Base-by-base conservation (phyloP, 192 early-diverging fungal genomes). In the Linnemannia schmuckeri region DNA sequence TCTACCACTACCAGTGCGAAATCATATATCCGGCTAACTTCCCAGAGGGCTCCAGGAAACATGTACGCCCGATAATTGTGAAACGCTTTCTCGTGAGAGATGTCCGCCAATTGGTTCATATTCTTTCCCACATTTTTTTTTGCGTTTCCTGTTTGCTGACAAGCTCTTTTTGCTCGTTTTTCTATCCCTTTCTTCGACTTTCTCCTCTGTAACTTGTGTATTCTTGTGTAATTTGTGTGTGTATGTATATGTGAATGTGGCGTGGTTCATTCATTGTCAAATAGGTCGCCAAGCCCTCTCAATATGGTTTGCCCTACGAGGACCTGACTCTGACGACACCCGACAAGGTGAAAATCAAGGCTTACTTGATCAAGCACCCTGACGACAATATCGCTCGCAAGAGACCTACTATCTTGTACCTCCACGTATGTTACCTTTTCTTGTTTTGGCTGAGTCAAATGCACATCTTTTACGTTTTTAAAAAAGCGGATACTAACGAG, bases 361-460 rank as follows among this genome's bases (percentile, higher is more conserved):
- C 93, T 3, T 98, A 97, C 87, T 77, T 96, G 76, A 98, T 97
- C 77, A 91, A 92, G 77, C 89, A 91, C 30, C 79, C 85, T 0
- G 89, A 90, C 33, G 92, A 93, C 61, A 89, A 91, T 18, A 88
- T 88, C 35, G 92, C 94, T 12, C 92, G 85, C 42, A 77, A 68
- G 2, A 89, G 93, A 24, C 92, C 95, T 44, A 99, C 97, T 2
- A 85, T 99, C 55, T 78, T 99, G 8, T 98, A 97, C 79, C 96
- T 96, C 75, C 98, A 99, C 82, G 94, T 91, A 85, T 90, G 88
- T 85, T 27, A 20, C 77, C 20, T 70, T 61, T 55, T 79, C 27
- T 1, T 37, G 5, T 77, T 70, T 38, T 70, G 61, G 12, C 9
- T 66, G 61, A 66, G 10, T 66, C 30, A 66, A 33, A 17, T 4